A percentile compares a stretch with the other conserved stretches of the same genome.
Evolutionary conservation across 345 rosid genomes (phyloP).

Genomic region (Eucalyptus albens): DNA sequence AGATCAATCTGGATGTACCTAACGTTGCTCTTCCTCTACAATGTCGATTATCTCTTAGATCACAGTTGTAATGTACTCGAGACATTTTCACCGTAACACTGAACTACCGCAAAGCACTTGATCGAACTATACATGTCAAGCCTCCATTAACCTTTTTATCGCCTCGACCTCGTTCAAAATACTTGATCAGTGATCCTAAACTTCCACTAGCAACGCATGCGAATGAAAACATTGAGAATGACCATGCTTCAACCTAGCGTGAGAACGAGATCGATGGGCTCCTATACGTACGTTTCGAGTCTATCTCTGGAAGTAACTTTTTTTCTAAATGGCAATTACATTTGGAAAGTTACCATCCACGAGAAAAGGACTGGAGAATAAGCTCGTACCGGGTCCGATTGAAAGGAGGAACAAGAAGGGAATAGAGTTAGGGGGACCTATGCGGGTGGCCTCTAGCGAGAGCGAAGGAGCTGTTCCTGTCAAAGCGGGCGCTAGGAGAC

Average conservation of each 20-base stretch:
- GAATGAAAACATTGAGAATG: background rate
- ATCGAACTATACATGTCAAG: background rate
- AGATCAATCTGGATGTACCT: background rate
- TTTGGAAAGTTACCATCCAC: background rate
- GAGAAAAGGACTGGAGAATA: background rate
- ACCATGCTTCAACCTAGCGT: background rate
- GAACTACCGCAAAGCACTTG: background rate
- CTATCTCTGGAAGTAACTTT: background rate
- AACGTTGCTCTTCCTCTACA: background rate
- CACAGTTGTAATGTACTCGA: background rate
- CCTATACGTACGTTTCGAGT: background rate
- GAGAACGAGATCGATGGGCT: background rate
- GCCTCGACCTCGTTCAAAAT: background rate
- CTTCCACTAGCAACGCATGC: accelerated
- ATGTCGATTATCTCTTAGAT: background rate
- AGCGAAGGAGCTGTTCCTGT: background rate
- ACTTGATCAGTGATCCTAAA: background rate
- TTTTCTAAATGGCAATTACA: background rate
- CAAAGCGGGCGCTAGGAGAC: background rate
- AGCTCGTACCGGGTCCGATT: background rate
- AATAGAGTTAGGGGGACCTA: background rate
- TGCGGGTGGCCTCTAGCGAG: background rate
- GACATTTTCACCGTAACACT: background rate
- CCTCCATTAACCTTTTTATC: background rate
- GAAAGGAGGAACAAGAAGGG: background rate